Conservation (phyloP, 371 early-diverging fungal species). For the Nematocida sp. region DNA sequence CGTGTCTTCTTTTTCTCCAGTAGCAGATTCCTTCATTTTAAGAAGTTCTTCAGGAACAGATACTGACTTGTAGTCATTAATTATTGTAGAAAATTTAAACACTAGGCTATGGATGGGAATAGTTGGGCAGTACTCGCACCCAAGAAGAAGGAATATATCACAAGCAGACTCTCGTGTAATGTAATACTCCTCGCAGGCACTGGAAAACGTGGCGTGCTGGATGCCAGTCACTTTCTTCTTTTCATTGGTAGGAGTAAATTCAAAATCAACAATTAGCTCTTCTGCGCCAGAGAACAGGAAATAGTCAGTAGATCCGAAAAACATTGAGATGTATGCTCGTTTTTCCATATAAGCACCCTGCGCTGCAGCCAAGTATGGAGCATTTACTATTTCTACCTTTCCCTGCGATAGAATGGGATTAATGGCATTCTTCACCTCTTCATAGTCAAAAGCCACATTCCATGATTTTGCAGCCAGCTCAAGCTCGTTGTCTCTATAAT, state of each 20-base stretch:
- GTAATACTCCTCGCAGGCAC: conserved; percentile 14
- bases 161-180: conserved; percentile 20
- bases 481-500: conserved; percentile 11
- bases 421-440: conserved; percentile 39
- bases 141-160: conserved; percentile 50
- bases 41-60: background rate
- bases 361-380: conserved; percentile 68
- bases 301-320: conserved; percentile 65
- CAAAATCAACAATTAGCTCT: conserved; percentile 61
- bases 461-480: conserved; percentile 33
- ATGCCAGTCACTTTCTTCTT: conserved; percentile 1
- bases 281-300: conserved; percentile 60
- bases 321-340: conserved; percentile 55
- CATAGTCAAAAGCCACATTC: conserved; percentile 44
- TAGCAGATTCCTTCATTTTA: background rate
- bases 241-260: background rate
- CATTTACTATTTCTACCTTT: conserved; percentile 58
- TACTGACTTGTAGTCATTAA: background rate
- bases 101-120: conserved; percentile 58
- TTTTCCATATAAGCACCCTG: conserved; percentile 67
- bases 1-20: background rate
- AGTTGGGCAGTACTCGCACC: conserved; percentile 69
- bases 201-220: too few relatives aligned
- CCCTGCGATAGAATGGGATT: conserved; percentile 50
- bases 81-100: conserved; percentile 45